Percentiles rank a stretch among this genome's conserved stretches.
These are phyloP conservation scores for Botrytis pseudocinerea DNA, from an alignment of 2,329 filamentous ascomycete species.

Conservation along the genomic window DNA sequence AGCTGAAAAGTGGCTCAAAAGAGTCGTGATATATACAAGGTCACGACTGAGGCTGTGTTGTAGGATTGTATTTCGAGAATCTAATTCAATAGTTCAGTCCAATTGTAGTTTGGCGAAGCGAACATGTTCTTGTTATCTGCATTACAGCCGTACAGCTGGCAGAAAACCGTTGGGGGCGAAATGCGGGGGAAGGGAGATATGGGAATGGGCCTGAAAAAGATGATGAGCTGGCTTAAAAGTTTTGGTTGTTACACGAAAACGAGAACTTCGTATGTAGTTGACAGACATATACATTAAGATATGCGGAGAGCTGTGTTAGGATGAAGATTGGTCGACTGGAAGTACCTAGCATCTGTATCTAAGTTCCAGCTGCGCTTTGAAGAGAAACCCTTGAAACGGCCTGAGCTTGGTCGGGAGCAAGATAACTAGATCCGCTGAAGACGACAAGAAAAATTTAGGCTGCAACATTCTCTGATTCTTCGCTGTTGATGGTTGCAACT, in stretches of 20 bases:
- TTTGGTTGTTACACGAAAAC: constrained; percentile 9
- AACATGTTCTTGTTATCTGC: constrained; percentile 4
- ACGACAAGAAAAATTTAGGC: constrained; percentile 15
- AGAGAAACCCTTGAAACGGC: not conserved
- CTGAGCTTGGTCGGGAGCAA: constrained; percentile 8
- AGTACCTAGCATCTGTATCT: constrained; percentile 11
- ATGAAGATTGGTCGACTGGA: constrained; percentile 13
- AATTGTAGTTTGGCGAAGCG: constrained; percentile 6
- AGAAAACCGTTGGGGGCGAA: constrained; percentile 7
- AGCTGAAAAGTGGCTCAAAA: constrained; percentile 16
- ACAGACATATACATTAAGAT: constrained; percentile 10
- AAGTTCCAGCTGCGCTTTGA: constrained; percentile 12
- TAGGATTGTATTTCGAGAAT: constrained; percentile 14
- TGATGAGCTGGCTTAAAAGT: constrained; percentile 18
- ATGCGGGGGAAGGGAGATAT: constrained; percentile 22
- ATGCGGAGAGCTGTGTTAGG: constrained; percentile 20
- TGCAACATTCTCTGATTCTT: constrained; percentile 7
- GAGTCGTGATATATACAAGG: constrained; percentile 6
- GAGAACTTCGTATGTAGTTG: not conserved
- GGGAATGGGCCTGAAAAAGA: constrained; percentile 6
- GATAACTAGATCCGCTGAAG: constrained; percentile 9
- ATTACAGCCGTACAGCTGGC: constrained; percentile 13
- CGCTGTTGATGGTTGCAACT: constrained; percentile 19
- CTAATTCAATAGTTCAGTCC: constrained; percentile 14
- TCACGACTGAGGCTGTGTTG: constrained; percentile 21